phyloP scores from a whole-genome alignment of 202 grass and related monocot genomes.

The Cymbopogon flexuosus region DNA sequence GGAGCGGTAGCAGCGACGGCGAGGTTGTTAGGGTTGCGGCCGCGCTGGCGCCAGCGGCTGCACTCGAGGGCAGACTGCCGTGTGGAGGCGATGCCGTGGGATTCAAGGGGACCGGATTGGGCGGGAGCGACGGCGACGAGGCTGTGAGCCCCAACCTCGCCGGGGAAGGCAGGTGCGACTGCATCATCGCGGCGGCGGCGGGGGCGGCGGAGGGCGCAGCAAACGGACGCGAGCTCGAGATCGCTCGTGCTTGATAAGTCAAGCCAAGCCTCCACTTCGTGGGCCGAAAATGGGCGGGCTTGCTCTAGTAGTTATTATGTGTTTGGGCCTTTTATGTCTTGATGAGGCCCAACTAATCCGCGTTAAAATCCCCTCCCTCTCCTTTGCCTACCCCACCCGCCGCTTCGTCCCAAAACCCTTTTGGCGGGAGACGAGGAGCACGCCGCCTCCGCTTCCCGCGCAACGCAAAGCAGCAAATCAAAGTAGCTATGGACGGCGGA shows the following conservation, averaged over 20 bases:
- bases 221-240: not conserved
- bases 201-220: not conserved
- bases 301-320: not conserved
- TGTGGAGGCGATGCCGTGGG: conserved; percentile 56
- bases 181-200: conserved; percentile 45
- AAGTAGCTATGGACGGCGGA: conserved; percentile 34
- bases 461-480: conserved; percentile 12
- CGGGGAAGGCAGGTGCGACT: conserved; percentile 55
- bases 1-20: conserved; percentile 67
- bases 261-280: not conserved
- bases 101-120: conserved; percentile 28
- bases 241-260: not conserved
- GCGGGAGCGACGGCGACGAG: conserved; percentile 56
- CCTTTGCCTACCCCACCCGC: not conserved
- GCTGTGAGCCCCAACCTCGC: conserved; percentile 56
- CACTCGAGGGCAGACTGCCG: conserved; percentile 15
- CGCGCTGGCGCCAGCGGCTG: conserved; percentile 8
- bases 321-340: not conserved
- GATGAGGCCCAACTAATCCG: not conserved
- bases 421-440: conserved; percentile 39
- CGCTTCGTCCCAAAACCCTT: not conserved
- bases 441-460: conserved; percentile 41
- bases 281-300: not conserved
- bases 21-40: conserved; percentile 68
- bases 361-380: not conserved